Percentiles rank a stretch among this genome's conserved stretches.
phyloP scores from a whole-genome alignment of 345 rosid species.

The Sisymbrium irio region DNA sequence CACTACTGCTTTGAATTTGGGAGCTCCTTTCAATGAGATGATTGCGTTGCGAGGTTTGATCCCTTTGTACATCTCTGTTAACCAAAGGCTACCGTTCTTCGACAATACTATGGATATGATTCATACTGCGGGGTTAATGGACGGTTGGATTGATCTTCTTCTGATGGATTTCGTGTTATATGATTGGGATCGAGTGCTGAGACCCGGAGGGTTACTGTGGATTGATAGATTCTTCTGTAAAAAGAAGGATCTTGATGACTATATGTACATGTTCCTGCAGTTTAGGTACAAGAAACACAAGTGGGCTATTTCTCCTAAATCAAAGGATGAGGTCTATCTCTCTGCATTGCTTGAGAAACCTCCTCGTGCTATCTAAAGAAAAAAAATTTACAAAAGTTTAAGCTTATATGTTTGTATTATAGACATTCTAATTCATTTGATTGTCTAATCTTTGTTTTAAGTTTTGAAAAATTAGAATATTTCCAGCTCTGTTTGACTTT shows the following conservation, averaged over 20 bases:
- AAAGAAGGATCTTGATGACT: conserved; percentile 72
- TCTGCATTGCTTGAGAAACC: conserved; percentile 91
- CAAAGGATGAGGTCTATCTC: conserved; percentile 64
- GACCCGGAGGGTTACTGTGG: conserved; percentile 89
- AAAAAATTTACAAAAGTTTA: neutral
- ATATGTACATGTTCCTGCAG: conserved; percentile 88
- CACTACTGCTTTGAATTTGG: conserved; percentile 73
- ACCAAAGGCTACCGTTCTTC: conserved; percentile 86
- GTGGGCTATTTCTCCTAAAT: conserved; percentile 71
- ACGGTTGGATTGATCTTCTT: conserved; percentile 78
- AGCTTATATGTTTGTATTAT: neutral
- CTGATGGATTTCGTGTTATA: conserved; percentile 76
- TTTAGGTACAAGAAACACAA: conserved; percentile 84
- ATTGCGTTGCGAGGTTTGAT: conserved; percentile 79
- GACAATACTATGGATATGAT: conserved; percentile 89
- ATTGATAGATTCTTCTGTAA: conserved; percentile 78
- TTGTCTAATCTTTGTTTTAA: conserved; percentile 4
- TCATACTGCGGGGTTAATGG: conserved; percentile 67
- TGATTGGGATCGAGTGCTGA: conserved; percentile 83
- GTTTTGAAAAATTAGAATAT: neutral
- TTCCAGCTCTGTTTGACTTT: conserved; percentile 17
- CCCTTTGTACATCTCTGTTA: conserved; percentile 65
- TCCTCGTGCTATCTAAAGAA: conserved; percentile 60
- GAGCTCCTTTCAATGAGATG: conserved; percentile 87
- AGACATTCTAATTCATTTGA: neutral